These are phyloP conservation scores for Allantophomopsis cytisporea DNA, from an alignment of 2,329 filamentous ascomycete species.

Conservation along the genomic window DNA sequence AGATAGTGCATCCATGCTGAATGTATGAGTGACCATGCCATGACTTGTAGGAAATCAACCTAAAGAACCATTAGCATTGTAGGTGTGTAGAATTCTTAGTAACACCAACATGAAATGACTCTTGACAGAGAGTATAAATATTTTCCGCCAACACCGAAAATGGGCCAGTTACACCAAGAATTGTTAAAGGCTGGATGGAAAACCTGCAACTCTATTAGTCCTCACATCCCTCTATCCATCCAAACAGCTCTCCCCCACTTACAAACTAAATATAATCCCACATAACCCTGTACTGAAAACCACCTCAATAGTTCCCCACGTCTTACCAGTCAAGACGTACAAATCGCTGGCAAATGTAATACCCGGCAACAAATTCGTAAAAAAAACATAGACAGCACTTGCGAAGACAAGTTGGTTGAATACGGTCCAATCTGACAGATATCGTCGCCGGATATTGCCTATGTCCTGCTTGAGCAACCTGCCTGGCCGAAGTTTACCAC, in stretches of 20 bases:
- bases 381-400: slow-evolving; percentile 52
- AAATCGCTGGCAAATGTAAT: slow-evolving; percentile 56
- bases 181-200: slow-evolving; percentile 50
- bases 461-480: slow-evolving; percentile 36
- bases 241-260: slow-evolving; percentile 8
- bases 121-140: slow-evolving; percentile 42
- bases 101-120: slow-evolving; percentile 34
- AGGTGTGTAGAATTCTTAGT: neutral
- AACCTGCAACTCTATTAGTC: slow-evolving; percentile 16
- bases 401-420: slow-evolving; percentile 53
- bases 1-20: slow-evolving; percentile 51
- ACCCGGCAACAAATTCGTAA: slow-evolving; percentile 51
- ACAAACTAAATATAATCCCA: slow-evolving; percentile 48
- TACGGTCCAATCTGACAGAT: slow-evolving; percentile 36
- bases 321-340: slow-evolving; percentile 45
- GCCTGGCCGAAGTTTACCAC: slow-evolving; percentile 34
- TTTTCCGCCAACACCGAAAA: slow-evolving; percentile 56
- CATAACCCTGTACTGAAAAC: slow-evolving; percentile 53
- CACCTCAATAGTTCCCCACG: slow-evolving; percentile 54
- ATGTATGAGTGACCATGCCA: slow-evolving; percentile 56
- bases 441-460: slow-evolving; percentile 29
- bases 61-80: slow-evolving; percentile 10
- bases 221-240: neutral
- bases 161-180: slow-evolving; percentile 51
- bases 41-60: slow-evolving; percentile 50